phyloP scores from a whole-genome alignment of 140 eudicot species.

The Senecio squalidus region DNA sequence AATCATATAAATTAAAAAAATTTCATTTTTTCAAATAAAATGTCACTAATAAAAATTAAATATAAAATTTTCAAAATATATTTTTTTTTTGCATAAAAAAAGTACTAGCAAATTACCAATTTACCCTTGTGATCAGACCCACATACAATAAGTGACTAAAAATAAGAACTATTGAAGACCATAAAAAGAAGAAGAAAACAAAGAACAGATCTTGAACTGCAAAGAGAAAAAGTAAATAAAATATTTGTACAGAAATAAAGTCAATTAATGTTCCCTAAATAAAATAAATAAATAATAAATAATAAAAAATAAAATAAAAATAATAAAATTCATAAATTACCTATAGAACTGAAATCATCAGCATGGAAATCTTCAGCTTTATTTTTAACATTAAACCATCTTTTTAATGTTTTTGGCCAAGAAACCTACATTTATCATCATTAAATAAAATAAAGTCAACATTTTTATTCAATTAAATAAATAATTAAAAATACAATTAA shows the following conservation, averaged over 20 bases:
- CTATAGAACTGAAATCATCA: conserved; percentile 54
- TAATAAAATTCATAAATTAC: conserved; percentile 43
- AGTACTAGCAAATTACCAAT: too few relatives aligned
- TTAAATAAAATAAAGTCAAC: conserved; percentile 11
- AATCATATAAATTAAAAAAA: too few relatives aligned
- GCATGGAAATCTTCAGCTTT: conserved; percentile 92
- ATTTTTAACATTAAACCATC: conserved; percentile 81
- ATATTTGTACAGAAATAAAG: conserved; percentile 39
- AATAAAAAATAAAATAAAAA: background rate
- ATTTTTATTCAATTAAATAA: conserved; percentile 4
- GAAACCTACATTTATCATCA: conserved; percentile 52
- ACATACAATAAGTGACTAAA: conserved; percentile 4
- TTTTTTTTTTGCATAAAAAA: too few relatives aligned
- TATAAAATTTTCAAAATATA: too few relatives aligned
- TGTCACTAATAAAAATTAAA: too few relatives aligned
- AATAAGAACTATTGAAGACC: conserved; percentile 14
- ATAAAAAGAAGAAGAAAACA: conserved; percentile 37
- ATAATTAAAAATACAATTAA: background rate
- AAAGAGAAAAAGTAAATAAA: conserved; percentile 29
- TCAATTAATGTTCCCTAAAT: conserved; percentile 26
- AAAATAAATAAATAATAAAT: conserved; percentile 5
- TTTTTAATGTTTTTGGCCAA: conserved; percentile 90
- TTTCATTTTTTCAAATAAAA: too few relatives aligned
- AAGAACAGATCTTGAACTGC: conserved; percentile 44
- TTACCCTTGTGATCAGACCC: too few relatives aligned